phyloP scores from a whole-genome alignment of 176 grass and related monocot species.

The Zoysia japonica region DNA sequence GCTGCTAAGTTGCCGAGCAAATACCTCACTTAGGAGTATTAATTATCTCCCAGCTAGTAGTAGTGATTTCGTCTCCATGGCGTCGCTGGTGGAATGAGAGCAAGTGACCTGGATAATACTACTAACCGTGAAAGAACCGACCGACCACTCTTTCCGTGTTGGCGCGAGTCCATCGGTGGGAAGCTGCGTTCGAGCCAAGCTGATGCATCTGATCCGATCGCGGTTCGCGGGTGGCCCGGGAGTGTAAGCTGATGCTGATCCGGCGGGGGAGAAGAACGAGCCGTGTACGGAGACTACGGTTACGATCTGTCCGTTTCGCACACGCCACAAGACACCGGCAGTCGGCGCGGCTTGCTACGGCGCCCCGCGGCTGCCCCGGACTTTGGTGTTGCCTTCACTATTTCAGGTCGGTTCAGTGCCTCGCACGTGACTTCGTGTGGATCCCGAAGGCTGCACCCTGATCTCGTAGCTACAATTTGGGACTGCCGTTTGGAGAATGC shows the following conservation, averaged over 20 bases:
- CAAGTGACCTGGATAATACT: background rate
- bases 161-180: background rate
- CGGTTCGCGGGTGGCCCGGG: background rate
- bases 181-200: background rate
- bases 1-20: background rate
- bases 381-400: background rate
- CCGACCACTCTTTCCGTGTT: background rate
- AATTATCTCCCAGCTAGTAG: too few relatives aligned
- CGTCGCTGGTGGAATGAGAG: background rate
- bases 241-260: constrained; percentile 1
- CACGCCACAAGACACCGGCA: background rate
- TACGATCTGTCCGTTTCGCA: constrained; percentile 12
- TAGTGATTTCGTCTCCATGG: background rate
- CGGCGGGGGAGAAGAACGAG: background rate
- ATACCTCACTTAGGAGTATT: constrained; percentile 9
- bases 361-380: background rate
- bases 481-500: too few relatives aligned
- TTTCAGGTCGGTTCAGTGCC: background rate
- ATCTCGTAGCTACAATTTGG: too few relatives aligned
- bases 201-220: background rate
- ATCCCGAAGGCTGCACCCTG: too few relatives aligned
- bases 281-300: background rate
- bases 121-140: background rate
- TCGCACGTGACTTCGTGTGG: background rate
- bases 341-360: background rate